These are phyloP conservation scores for Diaporthe sp. DNA, from an alignment of 2,329 filamentous ascomycete genomes.

Conservation along the genomic window DNA sequence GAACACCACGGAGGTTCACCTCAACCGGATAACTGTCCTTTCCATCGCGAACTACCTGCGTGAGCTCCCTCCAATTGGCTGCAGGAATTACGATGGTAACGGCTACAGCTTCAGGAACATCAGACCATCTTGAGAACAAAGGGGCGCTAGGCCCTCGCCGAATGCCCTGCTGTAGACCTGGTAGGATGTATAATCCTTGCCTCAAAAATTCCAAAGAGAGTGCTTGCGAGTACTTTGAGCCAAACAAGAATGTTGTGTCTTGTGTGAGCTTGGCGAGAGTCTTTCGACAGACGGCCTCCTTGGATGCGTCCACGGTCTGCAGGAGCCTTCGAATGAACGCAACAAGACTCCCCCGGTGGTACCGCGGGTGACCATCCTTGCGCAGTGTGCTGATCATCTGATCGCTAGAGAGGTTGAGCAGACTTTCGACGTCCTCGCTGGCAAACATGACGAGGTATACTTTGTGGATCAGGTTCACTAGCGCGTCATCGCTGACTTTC, in stretches of 20 bases:
- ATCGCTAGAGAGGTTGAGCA: constrained; percentile 37
- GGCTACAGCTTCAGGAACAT: constrained; percentile 53
- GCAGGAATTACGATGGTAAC: constrained; percentile 55
- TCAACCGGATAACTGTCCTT: constrained; percentile 38
- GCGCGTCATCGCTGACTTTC: constrained; percentile 52
- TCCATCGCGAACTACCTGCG: constrained; percentile 41
- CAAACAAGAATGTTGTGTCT: constrained; percentile 50
- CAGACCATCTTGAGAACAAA: constrained; percentile 54
- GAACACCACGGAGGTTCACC: constrained; percentile 40
- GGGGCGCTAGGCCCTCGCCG: constrained; percentile 44
- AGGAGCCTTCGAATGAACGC: constrained; percentile 56
- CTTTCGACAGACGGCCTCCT: constrained; percentile 48
- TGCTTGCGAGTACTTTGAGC: constrained; percentile 53
- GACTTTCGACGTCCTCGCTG: constrained; percentile 52
- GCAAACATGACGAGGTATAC: constrained; percentile 63
- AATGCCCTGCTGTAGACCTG: constrained; percentile 48
- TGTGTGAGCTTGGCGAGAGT: constrained; percentile 50
- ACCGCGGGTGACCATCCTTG: constrained; percentile 47
- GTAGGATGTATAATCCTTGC: constrained; percentile 51
- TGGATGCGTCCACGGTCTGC: constrained; percentile 53
- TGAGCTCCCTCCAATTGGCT: constrained; percentile 47
- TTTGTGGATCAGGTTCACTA: constrained; percentile 56
- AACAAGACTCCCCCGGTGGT: constrained; percentile 57
- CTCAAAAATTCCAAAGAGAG: constrained; percentile 54
- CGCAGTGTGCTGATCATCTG: constrained; percentile 26